A percentile compares a stretch with the other conserved stretches of the same genome.
Conservation (phyloP, 1,284 basidiomycete genomes). For the Heliocybe sulcata region DNA sequence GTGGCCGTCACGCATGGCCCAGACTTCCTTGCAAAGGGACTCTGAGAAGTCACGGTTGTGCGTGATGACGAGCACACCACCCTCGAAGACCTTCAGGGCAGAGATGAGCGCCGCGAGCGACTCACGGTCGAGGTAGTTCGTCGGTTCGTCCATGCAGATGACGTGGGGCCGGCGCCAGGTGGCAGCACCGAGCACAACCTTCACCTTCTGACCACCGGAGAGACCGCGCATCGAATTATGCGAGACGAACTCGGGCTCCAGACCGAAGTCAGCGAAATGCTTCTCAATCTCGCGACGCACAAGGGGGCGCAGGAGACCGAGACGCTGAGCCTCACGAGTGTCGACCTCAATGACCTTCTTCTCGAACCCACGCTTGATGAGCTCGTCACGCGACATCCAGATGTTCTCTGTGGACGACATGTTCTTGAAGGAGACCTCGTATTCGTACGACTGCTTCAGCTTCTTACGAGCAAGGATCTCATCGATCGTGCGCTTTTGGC, state of each 20-base stretch:
- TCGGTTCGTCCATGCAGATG: conserved; percentile 97
- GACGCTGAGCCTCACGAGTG: conserved; percentile 94
- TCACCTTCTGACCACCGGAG: conserved; percentile 99
- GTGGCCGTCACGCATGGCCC: conserved; percentile 91
- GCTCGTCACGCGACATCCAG: conserved; percentile 94
- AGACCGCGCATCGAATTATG: conserved; percentile 98
- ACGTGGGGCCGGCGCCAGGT: conserved; percentile 98
- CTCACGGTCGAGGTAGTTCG: conserved; percentile 97
- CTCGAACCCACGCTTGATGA: conserved; percentile 96
- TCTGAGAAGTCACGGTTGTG: conserved; percentile 99
- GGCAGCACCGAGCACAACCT: conserved; percentile 97
- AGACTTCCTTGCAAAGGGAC: conserved; percentile 86
- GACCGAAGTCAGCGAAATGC: conserved; percentile 95
- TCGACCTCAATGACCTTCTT: conserved; percentile 98
- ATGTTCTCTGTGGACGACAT: conserved; percentile 93
- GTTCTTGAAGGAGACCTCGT: conserved; percentile 92
- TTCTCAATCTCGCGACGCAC: conserved; percentile 98
- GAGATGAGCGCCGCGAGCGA: conserved; percentile 95
- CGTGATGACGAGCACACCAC: conserved; percentile 95
- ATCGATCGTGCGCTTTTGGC: conserved; percentile 92
- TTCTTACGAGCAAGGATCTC: conserved; percentile 93
- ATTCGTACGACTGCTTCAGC: conserved; percentile 98
- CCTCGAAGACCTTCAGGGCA: conserved; percentile 93
- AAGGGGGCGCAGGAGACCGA: conserved; percentile 92
- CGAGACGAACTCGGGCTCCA: conserved; percentile 94